Conservation (phyloP, 495 filamentous ascomycete genomes). For the Opeltia flavorubescens region DNA sequence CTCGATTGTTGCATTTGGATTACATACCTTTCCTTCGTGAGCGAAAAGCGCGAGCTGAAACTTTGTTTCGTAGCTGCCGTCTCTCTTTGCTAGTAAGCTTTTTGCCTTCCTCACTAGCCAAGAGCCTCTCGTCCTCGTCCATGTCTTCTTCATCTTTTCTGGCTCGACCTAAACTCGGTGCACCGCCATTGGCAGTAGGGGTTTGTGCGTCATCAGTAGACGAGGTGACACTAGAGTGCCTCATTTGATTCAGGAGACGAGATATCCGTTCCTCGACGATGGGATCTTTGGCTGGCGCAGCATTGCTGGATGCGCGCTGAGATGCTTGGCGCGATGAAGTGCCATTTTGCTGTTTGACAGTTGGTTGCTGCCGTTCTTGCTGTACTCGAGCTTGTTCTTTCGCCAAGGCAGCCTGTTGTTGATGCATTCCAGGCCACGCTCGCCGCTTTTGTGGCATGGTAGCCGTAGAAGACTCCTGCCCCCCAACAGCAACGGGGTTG, state of each 20-base stretch:
- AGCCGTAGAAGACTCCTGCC: constrained; percentile 35
- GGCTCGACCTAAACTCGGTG: constrained; percentile 24
- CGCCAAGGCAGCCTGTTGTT: constrained; percentile 70
- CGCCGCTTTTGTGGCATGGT: constrained; percentile 37
- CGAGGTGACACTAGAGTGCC: constrained; percentile 43
- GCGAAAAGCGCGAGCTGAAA: constrained; percentile 91
- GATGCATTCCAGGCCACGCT: constrained; percentile 82
- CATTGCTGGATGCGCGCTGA: constrained; percentile 26
- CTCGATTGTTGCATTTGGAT: constrained; percentile 4
- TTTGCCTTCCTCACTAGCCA: constrained; percentile 94
- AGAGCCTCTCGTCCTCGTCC: constrained; percentile 90
- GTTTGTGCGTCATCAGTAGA: constrained; percentile 34
- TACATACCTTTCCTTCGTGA: constrained; percentile 84
- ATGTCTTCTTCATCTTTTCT: constrained; percentile 94
- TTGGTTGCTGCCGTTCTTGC: constrained; percentile 30
- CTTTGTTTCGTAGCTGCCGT: constrained; percentile 91
- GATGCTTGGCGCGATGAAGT: constrained; percentile 6
- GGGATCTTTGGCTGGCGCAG: constrained; percentile 42
- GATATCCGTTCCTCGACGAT: constrained; percentile 76
- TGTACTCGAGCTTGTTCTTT: constrained; percentile 61
- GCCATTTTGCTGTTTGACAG: constrained; percentile 15
- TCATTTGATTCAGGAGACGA: constrained; percentile 71
- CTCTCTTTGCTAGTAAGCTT: constrained; percentile 90
- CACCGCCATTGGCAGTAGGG: constrained; percentile 24
- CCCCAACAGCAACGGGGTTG: constrained; percentile 56